Conservation (phyloP, 163 green algal species). For the Chlamydomonas reinhardtii region DNA sequence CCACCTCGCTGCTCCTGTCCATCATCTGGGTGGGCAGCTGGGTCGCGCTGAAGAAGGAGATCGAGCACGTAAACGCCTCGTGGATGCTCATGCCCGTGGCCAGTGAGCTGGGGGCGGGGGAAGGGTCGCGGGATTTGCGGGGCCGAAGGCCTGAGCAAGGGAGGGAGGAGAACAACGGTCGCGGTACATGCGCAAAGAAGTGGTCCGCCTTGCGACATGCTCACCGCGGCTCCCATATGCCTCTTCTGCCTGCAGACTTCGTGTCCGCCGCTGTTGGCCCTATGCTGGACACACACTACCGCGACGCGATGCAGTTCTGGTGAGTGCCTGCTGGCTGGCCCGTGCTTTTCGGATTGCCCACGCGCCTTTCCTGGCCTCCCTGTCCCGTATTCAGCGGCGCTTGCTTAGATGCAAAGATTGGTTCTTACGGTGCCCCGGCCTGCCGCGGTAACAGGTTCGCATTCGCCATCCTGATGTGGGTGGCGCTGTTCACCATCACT, state of each 20-base stretch:
- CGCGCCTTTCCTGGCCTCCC: too few relatives aligned
- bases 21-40: slow-evolving; percentile 50
- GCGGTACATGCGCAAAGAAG: too few relatives aligned
- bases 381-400: too few relatives aligned
- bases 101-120: too few relatives aligned
- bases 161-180: too few relatives aligned
- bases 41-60: slow-evolving; percentile 52
- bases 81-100: slow-evolving; percentile 56
- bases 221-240: too few relatives aligned
- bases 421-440: too few relatives aligned
- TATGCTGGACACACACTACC: slow-evolving; percentile 51
- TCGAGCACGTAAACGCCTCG: slow-evolving; percentile 65
- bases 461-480: slow-evolving; percentile 62
- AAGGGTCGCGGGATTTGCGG: too few relatives aligned
- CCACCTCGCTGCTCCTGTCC: slow-evolving; percentile 44
- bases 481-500: slow-evolving; percentile 55
- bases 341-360: background rate
- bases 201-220: too few relatives aligned
- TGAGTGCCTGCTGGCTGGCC: background rate
- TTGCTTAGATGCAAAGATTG: too few relatives aligned
- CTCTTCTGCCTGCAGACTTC: slow-evolving; percentile 14
- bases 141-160: too few relatives aligned
- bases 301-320: slow-evolving; percentile 26
- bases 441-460: slow-evolving; percentile 47
- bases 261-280: slow-evolving; percentile 62